These are phyloP conservation scores for Spiromastix sp. DNA, from an alignment of 2,329 filamentous ascomycete species.

Conservation along the genomic window DNA sequence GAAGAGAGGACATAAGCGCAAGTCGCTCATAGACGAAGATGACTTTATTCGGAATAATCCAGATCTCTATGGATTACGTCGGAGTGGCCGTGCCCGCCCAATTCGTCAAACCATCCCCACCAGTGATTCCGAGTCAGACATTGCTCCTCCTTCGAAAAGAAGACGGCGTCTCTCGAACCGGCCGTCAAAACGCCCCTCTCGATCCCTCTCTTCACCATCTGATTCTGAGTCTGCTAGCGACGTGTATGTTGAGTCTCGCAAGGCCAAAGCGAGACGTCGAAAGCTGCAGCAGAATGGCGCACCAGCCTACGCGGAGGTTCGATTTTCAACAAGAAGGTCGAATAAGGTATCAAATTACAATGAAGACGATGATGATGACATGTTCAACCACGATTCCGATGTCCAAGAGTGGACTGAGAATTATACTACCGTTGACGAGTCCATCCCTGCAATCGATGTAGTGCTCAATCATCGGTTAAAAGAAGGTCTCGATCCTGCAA, in stretches of 20 bases:
- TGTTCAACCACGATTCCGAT: constrained; percentile 49
- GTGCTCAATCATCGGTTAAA: constrained; percentile 78
- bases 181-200: constrained; percentile 38
- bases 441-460: constrained; percentile 76
- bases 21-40: constrained; percentile 61
- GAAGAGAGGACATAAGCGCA: constrained; percentile 60
- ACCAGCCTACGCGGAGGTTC: constrained; percentile 65
- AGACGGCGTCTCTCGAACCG: constrained; percentile 44
- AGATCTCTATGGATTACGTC: constrained; percentile 83
- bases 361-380: constrained; percentile 52
- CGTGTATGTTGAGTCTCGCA: constrained; percentile 65
- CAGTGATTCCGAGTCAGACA: constrained; percentile 61
- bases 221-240: constrained; percentile 58
- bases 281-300: constrained; percentile 54
- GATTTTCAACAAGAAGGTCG: constrained; percentile 81
- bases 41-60: constrained; percentile 85
- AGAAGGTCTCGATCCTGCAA: constrained; percentile 46
- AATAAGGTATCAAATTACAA: constrained; percentile 63
- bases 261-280: constrained; percentile 63
- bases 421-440: constrained; percentile 56
- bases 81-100: constrained; percentile 64
- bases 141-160: constrained; percentile 36
- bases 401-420: constrained; percentile 60
- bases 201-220: constrained; percentile 45
- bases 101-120: constrained; percentile 53